These are phyloP conservation scores for Rubia occidens DNA, from an alignment of 305 asterid genomes.

Conservation along the genomic window DNA sequence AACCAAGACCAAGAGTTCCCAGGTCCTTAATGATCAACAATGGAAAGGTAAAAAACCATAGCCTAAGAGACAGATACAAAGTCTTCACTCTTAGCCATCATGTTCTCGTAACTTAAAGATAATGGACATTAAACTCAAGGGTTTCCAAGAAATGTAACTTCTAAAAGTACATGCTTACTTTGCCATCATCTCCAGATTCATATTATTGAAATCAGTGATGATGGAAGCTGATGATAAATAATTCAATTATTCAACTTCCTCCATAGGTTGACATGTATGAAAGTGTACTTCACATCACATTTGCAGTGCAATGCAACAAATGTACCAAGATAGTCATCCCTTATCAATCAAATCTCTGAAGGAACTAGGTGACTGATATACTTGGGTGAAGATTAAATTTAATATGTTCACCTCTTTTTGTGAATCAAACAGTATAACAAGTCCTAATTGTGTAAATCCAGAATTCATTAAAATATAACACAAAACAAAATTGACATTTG, in stretches of 20 bases:
- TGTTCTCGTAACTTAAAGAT: background rate
- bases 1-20: background rate
- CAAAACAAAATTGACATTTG: constrained; percentile 5
- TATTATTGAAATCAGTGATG: background rate
- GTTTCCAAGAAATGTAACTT: background rate
- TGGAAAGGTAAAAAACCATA: background rate
- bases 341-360: background rate
- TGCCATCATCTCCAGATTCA: background rate
- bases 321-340: background rate
- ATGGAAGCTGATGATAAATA: background rate
- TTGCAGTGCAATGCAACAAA: background rate
- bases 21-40: background rate
- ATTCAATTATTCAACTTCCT: background rate
- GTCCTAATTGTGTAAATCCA: background rate
- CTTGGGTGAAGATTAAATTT: background rate
- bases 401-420: background rate
- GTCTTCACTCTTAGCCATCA: background rate
- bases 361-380: background rate
- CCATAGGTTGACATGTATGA: background rate
- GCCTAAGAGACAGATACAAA: background rate
- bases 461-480: background rate
- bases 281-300: background rate
- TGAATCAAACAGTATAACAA: background rate
- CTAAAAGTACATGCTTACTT: background rate
- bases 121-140: background rate